These are phyloP conservation scores for Hypoxylon subgilvum DNA, from an alignment of 495 filamentous ascomycete species.

Conservation along the genomic window DNA sequence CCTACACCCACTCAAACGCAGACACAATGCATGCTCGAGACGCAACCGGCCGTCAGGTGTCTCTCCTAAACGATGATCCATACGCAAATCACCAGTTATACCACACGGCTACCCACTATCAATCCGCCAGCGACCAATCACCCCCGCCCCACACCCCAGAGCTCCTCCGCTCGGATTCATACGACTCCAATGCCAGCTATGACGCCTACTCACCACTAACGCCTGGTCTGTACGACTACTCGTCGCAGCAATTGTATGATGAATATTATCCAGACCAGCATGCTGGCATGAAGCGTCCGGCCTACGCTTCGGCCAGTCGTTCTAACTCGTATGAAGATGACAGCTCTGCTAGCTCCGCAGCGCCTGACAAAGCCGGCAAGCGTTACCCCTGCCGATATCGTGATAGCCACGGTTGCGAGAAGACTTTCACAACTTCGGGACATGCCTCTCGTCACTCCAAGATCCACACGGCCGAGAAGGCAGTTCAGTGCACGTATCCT, in stretches of 20 bases:
- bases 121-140: conserved; percentile 35
- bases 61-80: conserved; percentile 60
- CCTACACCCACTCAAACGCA: too few species aligned
- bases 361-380: conserved; percentile 56
- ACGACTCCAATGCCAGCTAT: conserved; percentile 59
- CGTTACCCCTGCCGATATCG: conserved; percentile 70
- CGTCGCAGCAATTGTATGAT: conserved; percentile 45
- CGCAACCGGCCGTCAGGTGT: conserved; percentile 58
- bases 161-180: conserved; percentile 59
- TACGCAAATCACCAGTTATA: conserved; percentile 40
- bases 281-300: conserved; percentile 32
- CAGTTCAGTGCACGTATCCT: conserved; percentile 77
- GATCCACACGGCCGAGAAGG: conserved; percentile 96
- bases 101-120: conserved; percentile 38
- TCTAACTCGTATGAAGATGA: conserved; percentile 52
- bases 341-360: conserved; percentile 39
- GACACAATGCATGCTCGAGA: conserved; percentile 55
- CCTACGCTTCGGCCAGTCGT: conserved; percentile 42
- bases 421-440: conserved; percentile 93
- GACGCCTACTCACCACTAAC: conserved; percentile 58
- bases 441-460: conserved; percentile 96
- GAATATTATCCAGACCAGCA: conserved; percentile 44
- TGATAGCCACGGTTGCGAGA: conserved; percentile 70
- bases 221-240: conserved; percentile 49
- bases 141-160: conserved; percentile 55